These are phyloP conservation scores for Balakata baccata DNA, from an alignment of 345 rosid genomes.

Conservation along the genomic window DNA sequence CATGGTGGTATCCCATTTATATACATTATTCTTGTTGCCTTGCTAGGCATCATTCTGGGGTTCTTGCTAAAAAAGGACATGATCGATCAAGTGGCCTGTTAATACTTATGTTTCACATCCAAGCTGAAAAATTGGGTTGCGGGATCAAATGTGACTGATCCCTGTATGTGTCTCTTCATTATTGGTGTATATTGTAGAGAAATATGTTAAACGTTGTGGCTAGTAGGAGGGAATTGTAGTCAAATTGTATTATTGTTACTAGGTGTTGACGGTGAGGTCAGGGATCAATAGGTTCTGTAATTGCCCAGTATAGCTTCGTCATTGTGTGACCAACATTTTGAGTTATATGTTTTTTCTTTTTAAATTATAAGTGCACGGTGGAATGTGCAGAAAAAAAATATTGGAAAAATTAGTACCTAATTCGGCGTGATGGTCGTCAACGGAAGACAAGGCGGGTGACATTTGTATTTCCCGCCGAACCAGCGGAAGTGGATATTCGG, in stretches of 20 bases:
- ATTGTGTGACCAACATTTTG: conserved; percentile 3
- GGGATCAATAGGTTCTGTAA: not conserved
- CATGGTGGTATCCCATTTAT: conserved; percentile 42
- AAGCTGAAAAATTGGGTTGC: conserved; percentile 16
- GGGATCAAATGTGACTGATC: conserved; percentile 8
- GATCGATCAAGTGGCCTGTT: conserved; percentile 19
- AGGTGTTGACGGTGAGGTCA: not conserved
- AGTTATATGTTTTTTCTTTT: too few relatives aligned
- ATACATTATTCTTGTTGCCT: conserved; percentile 58
- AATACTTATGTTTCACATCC: conserved; percentile 4
- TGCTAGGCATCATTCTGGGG: conserved; percentile 68
- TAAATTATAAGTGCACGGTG: too few relatives aligned
- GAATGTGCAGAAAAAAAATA: too few relatives aligned
- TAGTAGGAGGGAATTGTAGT: too few relatives aligned
- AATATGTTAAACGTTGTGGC: conserved; percentile 22
- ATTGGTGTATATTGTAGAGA: conserved; percentile 16
- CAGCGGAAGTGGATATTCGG: too few relatives aligned
- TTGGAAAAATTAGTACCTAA: too few relatives aligned
- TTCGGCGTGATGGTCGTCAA: too few relatives aligned
- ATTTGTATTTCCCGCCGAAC: too few relatives aligned
- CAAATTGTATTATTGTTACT: too few relatives aligned
- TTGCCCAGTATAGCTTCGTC: not conserved
- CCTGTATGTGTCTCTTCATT: conserved; percentile 24
- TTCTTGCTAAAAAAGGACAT: conserved; percentile 64
- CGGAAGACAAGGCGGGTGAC: too few relatives aligned